These are phyloP conservation scores for Tanozyma kutaoensis DNA, from an alignment of 805 yeast species.

Conservation along the genomic window DNA sequence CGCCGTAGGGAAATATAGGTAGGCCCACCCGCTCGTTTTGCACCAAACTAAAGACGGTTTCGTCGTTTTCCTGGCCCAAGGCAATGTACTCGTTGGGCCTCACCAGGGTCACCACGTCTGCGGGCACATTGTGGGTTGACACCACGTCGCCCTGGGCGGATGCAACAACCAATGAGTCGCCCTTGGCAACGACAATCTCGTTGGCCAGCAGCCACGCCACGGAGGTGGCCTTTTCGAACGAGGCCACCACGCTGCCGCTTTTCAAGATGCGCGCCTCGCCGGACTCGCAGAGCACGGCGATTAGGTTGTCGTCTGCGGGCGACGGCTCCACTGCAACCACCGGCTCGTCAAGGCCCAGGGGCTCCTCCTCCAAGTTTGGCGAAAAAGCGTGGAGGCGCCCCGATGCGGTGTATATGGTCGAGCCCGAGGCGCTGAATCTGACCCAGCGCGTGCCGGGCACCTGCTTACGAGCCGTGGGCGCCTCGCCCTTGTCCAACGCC, in stretches of 20 bases:
- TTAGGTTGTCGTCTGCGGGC: too few species aligned
- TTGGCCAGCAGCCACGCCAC: too few species aligned
- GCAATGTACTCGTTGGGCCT: constrained; percentile 8
- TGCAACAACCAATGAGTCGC: constrained; percentile 1
- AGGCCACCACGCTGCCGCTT: constrained; percentile 3
- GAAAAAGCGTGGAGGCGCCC: not conserved
- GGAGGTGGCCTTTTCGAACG: too few species aligned
- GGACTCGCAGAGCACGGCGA: constrained; percentile 5
- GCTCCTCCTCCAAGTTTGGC: not conserved
- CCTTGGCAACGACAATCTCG: constrained; percentile 1
- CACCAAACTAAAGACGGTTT: constrained; percentile 3
- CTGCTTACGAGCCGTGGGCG: not conserved
- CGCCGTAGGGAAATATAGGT: constrained; percentile 30
- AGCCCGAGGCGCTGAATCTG: constrained; percentile 7
- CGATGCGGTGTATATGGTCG: constrained; percentile 1
- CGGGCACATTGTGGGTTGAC: constrained; percentile 3
- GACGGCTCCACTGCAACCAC: not conserved
- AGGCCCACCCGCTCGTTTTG: not conserved
- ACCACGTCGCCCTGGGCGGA: constrained; percentile 1
- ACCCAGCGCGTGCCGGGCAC: constrained; percentile 8
- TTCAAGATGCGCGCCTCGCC: not conserved
- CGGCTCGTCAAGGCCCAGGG: not conserved
- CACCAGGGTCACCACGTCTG: constrained; percentile 7
- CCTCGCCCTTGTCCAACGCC: constrained; percentile 12
- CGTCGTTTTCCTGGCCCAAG: constrained; percentile 5